phyloP scores from a whole-genome alignment of 768 basidiomycete genomes.

The Trametes gibbosa region DNA sequence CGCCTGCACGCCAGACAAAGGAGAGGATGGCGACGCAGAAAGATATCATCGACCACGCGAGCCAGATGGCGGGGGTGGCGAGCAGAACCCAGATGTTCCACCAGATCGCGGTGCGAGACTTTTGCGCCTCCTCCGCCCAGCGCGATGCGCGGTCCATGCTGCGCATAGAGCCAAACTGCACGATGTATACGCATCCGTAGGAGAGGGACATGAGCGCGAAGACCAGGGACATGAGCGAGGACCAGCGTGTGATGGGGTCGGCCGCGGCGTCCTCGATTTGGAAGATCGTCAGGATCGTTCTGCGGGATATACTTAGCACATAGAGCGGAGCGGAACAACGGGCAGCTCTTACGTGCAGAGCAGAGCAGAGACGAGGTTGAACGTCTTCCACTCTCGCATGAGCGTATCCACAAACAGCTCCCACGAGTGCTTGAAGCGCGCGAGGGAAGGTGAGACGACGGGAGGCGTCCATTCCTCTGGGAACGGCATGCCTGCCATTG shows the following conservation, averaged over 20 bases:
- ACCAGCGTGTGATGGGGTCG: conserved; percentile 61
- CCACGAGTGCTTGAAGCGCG: conserved; percentile 66
- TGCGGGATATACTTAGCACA: not conserved
- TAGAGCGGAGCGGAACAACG: not conserved
- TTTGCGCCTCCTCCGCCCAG: conserved; percentile 74
- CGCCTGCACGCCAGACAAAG: conserved; percentile 66
- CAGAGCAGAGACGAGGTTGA: conserved; percentile 71
- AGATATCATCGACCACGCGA: conserved; percentile 71
- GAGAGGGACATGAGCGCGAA: conserved; percentile 69
- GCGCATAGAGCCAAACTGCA: conserved; percentile 70
- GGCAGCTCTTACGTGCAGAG: conserved; percentile 41
- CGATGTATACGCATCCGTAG: conserved; percentile 72
- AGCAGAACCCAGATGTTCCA: conserved; percentile 74
- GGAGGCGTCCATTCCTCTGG: conserved; percentile 40
- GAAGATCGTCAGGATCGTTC: conserved; percentile 69
- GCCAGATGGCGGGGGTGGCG: conserved; percentile 67
- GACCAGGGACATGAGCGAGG: conserved; percentile 61
- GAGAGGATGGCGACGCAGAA: conserved; percentile 62
- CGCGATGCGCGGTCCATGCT: conserved; percentile 67
- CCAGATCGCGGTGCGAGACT: conserved; percentile 42
- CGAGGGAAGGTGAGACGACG: conserved; percentile 58
- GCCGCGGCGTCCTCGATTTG: conserved; percentile 49
- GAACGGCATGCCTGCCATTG: conserved; percentile 25
- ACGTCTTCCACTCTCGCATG: conserved; percentile 73
- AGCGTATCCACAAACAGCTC: conserved; percentile 69